These are phyloP conservation scores for Aspergillus glaucus DNA, from an alignment of 2,329 filamentous ascomycete genomes.

Conservation along the genomic window DNA sequence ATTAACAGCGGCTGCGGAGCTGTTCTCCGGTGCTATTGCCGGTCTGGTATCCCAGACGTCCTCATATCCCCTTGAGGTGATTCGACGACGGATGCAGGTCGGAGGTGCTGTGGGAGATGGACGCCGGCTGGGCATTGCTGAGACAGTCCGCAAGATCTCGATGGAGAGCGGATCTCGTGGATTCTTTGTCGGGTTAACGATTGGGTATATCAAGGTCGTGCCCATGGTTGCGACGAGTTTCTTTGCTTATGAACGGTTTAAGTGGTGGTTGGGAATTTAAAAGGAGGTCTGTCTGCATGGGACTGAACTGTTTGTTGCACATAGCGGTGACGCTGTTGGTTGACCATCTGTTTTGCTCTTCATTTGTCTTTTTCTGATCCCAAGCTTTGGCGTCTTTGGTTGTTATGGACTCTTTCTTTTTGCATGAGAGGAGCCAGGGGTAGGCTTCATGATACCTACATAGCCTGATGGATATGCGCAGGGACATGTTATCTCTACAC, in stretches of 20 bases:
- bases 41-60: conserved; percentile 85
- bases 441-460: conserved; percentile 7
- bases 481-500: background rate
- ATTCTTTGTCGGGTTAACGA: conserved; percentile 88
- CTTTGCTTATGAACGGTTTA: conserved; percentile 61
- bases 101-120: conserved; percentile 91
- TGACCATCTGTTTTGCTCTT: background rate
- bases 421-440: conserved; percentile 7
- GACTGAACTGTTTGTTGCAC: background rate
- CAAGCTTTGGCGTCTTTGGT: conserved; percentile 8
- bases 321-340: background rate
- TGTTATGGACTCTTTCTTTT: conserved; percentile 14
- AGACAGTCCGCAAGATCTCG: conserved; percentile 71
- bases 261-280: conserved; percentile 61
- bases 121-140: conserved; percentile 65
- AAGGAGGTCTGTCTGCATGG: conserved; percentile 1
- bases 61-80: conserved; percentile 90
- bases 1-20: conserved; percentile 78
- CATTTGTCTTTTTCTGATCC: conserved; percentile 2
- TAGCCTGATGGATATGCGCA: conserved; percentile 6
- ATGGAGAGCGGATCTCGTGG: conserved; percentile 69
- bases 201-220: conserved; percentile 91
- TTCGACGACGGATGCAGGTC: conserved; percentile 91
- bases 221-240: conserved; percentile 76
- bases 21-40: conserved; percentile 75